A percentile compares a stretch with the other conserved stretches of the same genome.
phyloP scores from a whole-genome alignment of 306 rosid species.

The Pterocarpus macrocarpus region DNA sequence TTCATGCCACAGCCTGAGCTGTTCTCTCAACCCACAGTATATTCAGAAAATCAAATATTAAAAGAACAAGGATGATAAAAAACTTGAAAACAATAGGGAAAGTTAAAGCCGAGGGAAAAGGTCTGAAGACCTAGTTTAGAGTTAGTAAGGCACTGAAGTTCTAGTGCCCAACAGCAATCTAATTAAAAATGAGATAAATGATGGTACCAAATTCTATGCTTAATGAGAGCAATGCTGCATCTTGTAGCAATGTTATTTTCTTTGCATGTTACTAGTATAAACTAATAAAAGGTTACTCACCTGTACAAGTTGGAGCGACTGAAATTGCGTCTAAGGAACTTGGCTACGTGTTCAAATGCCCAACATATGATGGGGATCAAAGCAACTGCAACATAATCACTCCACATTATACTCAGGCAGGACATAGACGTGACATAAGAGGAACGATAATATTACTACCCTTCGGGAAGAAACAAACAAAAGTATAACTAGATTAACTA shows the following conservation, averaged over 20 bases:
- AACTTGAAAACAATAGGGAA: background rate
- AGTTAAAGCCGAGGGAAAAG: background rate
- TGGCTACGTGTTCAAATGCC: conserved; percentile 88
- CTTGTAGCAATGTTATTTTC: conserved; percentile 20
- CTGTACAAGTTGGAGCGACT: conserved; percentile 88
- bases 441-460: conserved; percentile 11
- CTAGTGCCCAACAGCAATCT: background rate
- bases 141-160: conserved; percentile 12
- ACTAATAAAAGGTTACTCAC: conserved; percentile 50
- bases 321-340: conserved; percentile 94
- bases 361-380: conserved; percentile 89
- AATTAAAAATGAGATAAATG: conserved; percentile 22
- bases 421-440: conserved; percentile 6
- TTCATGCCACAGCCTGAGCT: background rate
- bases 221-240: conserved; percentile 12
- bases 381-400: conserved; percentile 75
- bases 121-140: background rate
- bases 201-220: background rate
- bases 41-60: background rate
- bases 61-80: background rate
- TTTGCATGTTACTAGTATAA: background rate
- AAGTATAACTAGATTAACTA: conserved; percentile 22
- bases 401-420: conserved; percentile 39
- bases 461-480: conserved; percentile 12
- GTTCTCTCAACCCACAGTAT: background rate